Conservation (phyloP, 495 filamentous ascomycete species). For the Podospora fimiseda region DNA sequence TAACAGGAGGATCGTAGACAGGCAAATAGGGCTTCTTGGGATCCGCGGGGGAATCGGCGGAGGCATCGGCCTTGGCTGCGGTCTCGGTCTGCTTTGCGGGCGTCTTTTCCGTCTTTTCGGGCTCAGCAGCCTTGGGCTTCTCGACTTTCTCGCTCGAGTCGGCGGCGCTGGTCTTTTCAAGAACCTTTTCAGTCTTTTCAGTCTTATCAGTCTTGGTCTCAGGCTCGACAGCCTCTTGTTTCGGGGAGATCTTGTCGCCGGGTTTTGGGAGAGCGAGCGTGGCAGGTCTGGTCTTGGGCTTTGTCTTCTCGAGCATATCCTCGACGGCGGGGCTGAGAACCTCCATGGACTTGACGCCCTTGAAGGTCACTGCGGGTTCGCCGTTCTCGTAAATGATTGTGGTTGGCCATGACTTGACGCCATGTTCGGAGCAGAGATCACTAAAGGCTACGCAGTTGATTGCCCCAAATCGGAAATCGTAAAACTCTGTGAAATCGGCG, state of each 20-base stretch:
- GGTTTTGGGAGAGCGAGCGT: slow-evolving; percentile 37
- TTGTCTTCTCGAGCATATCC: slow-evolving; percentile 65
- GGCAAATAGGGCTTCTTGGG: slow-evolving; percentile 8
- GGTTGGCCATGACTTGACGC: slow-evolving; percentile 62
- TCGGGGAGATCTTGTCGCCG: slow-evolving; percentile 22
- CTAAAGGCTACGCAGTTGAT: slow-evolving; percentile 79
- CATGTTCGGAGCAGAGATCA: slow-evolving; percentile 61
- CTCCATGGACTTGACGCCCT: slow-evolving; percentile 55
- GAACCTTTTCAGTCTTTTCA: background rate
- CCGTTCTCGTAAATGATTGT: slow-evolving; percentile 82
- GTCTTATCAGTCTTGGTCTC: slow-evolving; percentile 14
- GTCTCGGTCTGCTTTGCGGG: background rate
- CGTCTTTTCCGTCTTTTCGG: background rate
- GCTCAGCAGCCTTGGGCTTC: background rate
- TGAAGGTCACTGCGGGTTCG: slow-evolving; percentile 52
- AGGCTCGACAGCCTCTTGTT: slow-evolving; percentile 23
- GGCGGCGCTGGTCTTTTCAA: background rate
- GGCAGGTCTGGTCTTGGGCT: slow-evolving; percentile 68
- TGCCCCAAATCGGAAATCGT: slow-evolving; percentile 81
- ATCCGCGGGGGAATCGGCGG: slow-evolving; percentile 1
- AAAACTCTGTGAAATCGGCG: slow-evolving; percentile 56
- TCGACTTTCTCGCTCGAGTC: background rate
- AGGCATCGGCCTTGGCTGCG: background rate
- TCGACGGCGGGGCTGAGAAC: slow-evolving; percentile 65
- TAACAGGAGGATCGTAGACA: background rate